Percentiles rank a stretch among this genome's conserved stretches.
phyloP scores from a whole-genome alignment of 2,329 filamentous ascomycete species.

The Thielaviopsis punctulata region DNA sequence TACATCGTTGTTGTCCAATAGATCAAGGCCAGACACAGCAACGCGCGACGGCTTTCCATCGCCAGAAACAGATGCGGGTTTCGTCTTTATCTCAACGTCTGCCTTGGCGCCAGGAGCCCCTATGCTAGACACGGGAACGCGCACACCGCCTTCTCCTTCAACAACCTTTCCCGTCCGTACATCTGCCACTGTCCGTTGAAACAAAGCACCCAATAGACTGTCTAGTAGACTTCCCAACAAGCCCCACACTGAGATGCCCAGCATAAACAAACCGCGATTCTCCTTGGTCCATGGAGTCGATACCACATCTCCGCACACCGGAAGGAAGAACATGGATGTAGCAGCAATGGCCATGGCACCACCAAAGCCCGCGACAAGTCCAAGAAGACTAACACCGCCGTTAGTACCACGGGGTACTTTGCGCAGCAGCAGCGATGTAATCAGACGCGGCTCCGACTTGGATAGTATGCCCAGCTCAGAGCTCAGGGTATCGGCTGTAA shows the following conservation, averaged over 20 bases:
- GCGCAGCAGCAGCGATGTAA: conserved; percentile 61
- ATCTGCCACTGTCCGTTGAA: conserved; percentile 79
- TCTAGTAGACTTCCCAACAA: conserved; percentile 68
- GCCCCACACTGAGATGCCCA: conserved; percentile 54
- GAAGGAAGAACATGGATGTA: conserved; percentile 46
- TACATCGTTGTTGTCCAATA: conserved; percentile 89
- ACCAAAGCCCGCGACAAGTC: conserved; percentile 54
- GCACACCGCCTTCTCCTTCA: conserved; percentile 61
- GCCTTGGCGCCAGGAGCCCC: conserved; percentile 21
- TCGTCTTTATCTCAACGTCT: conserved; percentile 33
- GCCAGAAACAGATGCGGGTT: conserved; percentile 34
- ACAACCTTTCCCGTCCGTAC: conserved; percentile 71
- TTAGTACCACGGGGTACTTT: conserved; percentile 83
- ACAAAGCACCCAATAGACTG: conserved; percentile 66
- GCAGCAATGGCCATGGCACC: conserved; percentile 59
- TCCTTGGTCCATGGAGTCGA: conserved; percentile 30
- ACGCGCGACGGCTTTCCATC: conserved; percentile 42
- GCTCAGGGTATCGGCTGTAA: conserved; percentile 83
- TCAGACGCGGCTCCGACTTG: conserved; percentile 56
- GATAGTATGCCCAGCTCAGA: conserved; percentile 90
- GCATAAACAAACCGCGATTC: conserved; percentile 30
- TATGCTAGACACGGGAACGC: conserved; percentile 30
- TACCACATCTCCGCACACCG: conserved; percentile 42
- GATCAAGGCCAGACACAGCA: conserved; percentile 48
- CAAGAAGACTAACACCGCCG: conserved; percentile 66